phyloP scores from a whole-genome alignment of 768 basidiomycete species.

The Panaeolus papilionaceus region DNA sequence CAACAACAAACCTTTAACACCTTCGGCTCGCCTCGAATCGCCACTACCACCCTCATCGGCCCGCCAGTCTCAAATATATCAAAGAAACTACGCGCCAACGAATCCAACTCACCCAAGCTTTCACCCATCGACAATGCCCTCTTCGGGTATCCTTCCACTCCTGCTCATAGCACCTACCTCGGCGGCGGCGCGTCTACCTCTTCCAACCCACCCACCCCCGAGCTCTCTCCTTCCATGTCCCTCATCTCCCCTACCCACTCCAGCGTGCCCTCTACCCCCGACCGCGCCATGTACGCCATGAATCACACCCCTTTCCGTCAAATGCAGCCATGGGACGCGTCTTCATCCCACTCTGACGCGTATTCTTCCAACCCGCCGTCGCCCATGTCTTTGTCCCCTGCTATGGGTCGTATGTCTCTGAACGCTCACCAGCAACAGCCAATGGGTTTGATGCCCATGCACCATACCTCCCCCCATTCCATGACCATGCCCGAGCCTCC shows the following conservation, averaged over 20 bases:
- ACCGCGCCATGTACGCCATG: background rate
- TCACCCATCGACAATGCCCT: constrained; percentile 14
- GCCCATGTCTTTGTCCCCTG: background rate
- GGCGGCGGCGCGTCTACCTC: background rate
- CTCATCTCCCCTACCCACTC: background rate
- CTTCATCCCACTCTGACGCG: background rate
- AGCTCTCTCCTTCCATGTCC: background rate
- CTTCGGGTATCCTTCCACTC: constrained; percentile 1
- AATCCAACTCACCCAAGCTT: constrained; percentile 8
- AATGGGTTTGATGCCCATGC: constrained; percentile 28
- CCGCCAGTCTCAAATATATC: constrained; percentile 4
- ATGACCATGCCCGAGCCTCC: constrained; percentile 26
- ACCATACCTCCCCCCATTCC: constrained; percentile 30
- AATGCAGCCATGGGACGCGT: background rate
- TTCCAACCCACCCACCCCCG: background rate
- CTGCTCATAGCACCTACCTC: background rate
- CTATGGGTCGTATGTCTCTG: background rate
- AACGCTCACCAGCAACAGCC: background rate
- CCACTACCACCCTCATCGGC: constrained; percentile 12
- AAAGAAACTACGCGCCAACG: constrained; percentile 17
- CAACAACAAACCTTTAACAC: background rate
- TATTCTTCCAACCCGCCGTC: background rate
- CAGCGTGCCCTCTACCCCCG: background rate
- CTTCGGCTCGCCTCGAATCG: background rate
- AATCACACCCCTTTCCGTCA: background rate